These are phyloP conservation scores for Agroathelia rolfsii DNA, from an alignment of 1,284 basidiomycete species.

Conservation along the genomic window DNA sequence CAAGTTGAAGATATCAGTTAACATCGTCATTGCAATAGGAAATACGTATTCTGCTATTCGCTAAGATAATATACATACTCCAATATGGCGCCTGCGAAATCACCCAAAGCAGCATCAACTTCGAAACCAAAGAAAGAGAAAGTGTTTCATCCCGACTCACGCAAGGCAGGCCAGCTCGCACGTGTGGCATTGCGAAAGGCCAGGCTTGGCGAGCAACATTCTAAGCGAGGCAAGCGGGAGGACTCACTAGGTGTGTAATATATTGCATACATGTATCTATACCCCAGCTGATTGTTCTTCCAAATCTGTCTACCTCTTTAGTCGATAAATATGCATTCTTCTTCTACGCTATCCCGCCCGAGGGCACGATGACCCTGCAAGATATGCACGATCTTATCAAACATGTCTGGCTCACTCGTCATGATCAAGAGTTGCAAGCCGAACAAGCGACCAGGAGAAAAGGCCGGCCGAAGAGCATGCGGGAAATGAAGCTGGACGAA, in stretches of 20 bases:
- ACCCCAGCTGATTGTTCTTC: slow-evolving; percentile 1
- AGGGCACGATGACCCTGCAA: slow-evolving; percentile 51
- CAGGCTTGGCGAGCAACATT: slow-evolving; percentile 51
- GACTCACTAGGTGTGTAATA: slow-evolving; percentile 37
- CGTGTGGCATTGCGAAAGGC: slow-evolving; percentile 63
- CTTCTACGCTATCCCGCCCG: slow-evolving; percentile 60
- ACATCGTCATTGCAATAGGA: too few relatives aligned
- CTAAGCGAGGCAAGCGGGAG: slow-evolving; percentile 48
- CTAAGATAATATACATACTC: too few relatives aligned
- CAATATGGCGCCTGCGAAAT: slow-evolving; percentile 33
- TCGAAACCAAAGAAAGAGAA: slow-evolving; percentile 55
- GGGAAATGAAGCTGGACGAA: slow-evolving; percentile 67
- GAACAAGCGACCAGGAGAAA: slow-evolving; percentile 58
- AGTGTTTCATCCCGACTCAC: slow-evolving; percentile 68
- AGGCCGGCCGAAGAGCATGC: slow-evolving; percentile 69
- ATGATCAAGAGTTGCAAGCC: slow-evolving; percentile 58
- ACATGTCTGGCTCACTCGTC: slow-evolving; percentile 66
- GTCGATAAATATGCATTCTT: slow-evolving; percentile 77
- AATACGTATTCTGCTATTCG: too few relatives aligned
- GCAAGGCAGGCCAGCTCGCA: slow-evolving; percentile 74
- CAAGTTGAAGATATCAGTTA: too few relatives aligned
- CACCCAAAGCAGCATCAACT: slow-evolving; percentile 17
- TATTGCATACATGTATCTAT: background rate
- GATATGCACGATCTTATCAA: slow-evolving; percentile 61
- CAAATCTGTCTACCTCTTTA: slow-evolving; percentile 16